Evolutionary conservation across 2,329 filamentous ascomycete genomes (phyloP).

Genomic region (Aspergillus pseudoviridinutans): DNA sequence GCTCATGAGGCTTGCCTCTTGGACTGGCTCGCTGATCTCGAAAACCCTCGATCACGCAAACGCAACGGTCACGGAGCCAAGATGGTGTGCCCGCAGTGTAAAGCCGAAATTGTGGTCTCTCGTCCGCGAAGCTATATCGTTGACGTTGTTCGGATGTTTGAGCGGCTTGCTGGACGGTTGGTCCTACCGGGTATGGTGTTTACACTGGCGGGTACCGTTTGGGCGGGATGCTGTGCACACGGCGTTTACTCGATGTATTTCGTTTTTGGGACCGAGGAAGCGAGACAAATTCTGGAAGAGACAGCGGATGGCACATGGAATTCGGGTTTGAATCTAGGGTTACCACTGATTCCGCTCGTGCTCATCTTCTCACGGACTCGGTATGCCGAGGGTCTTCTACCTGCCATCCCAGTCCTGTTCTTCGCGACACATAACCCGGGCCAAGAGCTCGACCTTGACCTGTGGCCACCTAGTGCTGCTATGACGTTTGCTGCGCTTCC

Average conservation of each 20-base stretch:
- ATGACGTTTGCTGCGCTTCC: constrained; percentile 64
- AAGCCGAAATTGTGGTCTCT: constrained; percentile 70
- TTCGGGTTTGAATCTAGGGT: constrained; percentile 54
- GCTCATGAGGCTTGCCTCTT: constrained; percentile 88
- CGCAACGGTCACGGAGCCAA: constrained; percentile 52
- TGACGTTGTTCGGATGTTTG: constrained; percentile 58
- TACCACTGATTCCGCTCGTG: constrained; percentile 65
- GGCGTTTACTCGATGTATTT: constrained; percentile 62
- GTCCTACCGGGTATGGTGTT: constrained; percentile 62
- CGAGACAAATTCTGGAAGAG: constrained; percentile 49
- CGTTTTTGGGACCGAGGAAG: constrained; percentile 63
- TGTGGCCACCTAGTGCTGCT: constrained; percentile 64
- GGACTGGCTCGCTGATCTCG: constrained; percentile 89
- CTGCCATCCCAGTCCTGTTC: constrained; percentile 57
- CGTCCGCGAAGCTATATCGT: constrained; percentile 72
- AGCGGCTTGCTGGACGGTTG: constrained; percentile 55
- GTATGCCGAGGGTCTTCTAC: constrained; percentile 60
- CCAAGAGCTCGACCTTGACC: constrained; percentile 48
- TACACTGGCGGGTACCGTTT: constrained; percentile 45
- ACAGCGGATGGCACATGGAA: constrained; percentile 36
- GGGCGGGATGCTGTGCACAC: constrained; percentile 52
- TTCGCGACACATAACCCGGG: constrained; percentile 46
- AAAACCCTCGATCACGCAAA: constrained; percentile 55
- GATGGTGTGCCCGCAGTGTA: constrained; percentile 85
- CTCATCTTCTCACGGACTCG: constrained; percentile 65